phyloP scores from a whole-genome alignment of 371 early-diverging fungal species.

The Fennellomyces sp. region DNA sequence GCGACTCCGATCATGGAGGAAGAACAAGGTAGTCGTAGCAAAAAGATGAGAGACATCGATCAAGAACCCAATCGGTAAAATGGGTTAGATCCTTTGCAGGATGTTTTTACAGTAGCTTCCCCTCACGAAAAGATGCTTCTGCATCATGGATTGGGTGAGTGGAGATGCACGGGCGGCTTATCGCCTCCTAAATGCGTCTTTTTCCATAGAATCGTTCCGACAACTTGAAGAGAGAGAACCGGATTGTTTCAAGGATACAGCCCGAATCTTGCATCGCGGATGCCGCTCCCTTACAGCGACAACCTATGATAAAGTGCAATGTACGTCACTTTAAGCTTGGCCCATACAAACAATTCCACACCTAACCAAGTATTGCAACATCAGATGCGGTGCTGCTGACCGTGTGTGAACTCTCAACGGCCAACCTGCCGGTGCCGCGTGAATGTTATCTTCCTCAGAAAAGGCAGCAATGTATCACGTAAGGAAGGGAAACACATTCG shows the following conservation, averaged over 20 bases:
- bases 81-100: too few relatives aligned
- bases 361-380: background rate
- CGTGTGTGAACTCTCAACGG: conserved; percentile 11
- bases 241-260: conserved; percentile 14
- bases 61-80: too few relatives aligned
- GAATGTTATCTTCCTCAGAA: conserved; percentile 5
- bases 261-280: conserved; percentile 6
- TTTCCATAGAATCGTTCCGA: conserved; percentile 6
- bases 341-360: background rate
- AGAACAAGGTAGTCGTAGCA: background rate
- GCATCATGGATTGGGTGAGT: background rate
- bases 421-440: conserved; percentile 5
- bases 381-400: conserved; percentile 11
- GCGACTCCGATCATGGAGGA: background rate
- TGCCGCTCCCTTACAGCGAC: conserved; percentile 12
- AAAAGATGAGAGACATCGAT: too few relatives aligned
- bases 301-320: conserved; percentile 11
- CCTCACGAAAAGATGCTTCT: background rate
- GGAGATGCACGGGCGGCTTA: too few relatives aligned
- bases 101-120: background rate
- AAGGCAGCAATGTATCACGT: conserved; percentile 3
- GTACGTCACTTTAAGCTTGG: background rate
- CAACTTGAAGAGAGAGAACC: conserved; percentile 8
- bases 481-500: too few relatives aligned
- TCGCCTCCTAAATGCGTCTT: too few relatives aligned